Base-by-base conservation (phyloP, 2,329 filamentous ascomycete species). In the Tolypocladium ovalisporum region DNA sequence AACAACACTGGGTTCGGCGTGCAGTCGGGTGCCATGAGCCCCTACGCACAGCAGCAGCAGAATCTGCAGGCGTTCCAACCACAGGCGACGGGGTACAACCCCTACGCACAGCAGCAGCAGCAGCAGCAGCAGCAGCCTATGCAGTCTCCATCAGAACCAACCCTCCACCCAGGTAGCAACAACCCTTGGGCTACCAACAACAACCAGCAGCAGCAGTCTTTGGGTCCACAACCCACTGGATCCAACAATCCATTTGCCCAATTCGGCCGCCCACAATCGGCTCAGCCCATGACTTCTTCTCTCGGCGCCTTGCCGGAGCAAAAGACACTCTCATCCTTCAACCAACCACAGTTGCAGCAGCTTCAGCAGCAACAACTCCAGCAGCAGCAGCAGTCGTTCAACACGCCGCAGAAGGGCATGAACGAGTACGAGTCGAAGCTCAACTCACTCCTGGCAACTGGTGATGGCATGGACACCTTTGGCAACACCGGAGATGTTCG, bases 221-320 rank as follows among this genome's bases (percentile, higher is more conserved):
- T 97, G 61, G 86, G 88, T 68, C 88, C 91, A 5, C 88, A 90
- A 68, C 87, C 89, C 4, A 99, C 94, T 3, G 94, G 94, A 53
- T 97, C 94, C 19, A 99, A 99, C 78, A 99, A 99, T 70, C 94
- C 94, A 2, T 99, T 99, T 68, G 93, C 94, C 15, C 81, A 86
- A n/a, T 84, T 88, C 67, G 81, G 63, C 75, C 86, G 78, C 67
- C 83, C 76, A 68, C 85, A 76, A 69, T 79, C 71, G 13, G 68
- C 71, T 9, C 67, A 76, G 61, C 82, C 76, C 60, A 80, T 80
- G 51, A 83, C 88, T 59, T 86, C 90, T 15, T 85, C 86, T 2
- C 80, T 97, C 54, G 84, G 84, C 64, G 84, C 86, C 4, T 78
- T 97, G 19, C 86, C 87, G 34, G 92, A 97, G 72, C 90, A 96